Conservation (phyloP, 2,329 filamentous ascomycete genomes). For the Aspergillus viridinutans region DNA sequence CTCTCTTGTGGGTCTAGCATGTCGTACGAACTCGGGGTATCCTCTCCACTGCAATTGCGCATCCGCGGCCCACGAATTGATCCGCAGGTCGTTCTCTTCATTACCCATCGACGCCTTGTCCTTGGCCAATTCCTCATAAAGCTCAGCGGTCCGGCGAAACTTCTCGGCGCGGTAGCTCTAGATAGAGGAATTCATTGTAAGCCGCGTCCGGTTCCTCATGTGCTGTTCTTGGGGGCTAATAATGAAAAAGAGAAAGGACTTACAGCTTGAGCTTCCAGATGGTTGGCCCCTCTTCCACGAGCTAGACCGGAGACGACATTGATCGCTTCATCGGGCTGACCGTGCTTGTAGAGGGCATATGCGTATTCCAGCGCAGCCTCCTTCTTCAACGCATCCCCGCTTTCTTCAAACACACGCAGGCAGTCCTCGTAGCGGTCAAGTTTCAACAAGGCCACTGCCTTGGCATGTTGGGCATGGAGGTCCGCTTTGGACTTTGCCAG, state of each 20-base stretch:
- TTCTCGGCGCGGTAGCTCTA: slow-evolving; percentile 56
- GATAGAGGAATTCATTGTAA: neutral
- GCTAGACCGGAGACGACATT: slow-evolving; percentile 44
- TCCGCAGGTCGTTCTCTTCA: slow-evolving; percentile 57
- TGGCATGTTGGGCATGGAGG: slow-evolving; percentile 54
- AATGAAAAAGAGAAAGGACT: slow-evolving; percentile 2
- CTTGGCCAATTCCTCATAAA: slow-evolving; percentile 51
- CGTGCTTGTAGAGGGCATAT: slow-evolving; percentile 61
- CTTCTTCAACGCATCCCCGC: slow-evolving; percentile 51
- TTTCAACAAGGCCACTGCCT: slow-evolving; percentile 58
- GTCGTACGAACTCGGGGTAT: slow-evolving; percentile 47
- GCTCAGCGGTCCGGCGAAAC: slow-evolving; percentile 50
- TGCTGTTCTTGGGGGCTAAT: neutral
- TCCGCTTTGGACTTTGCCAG: slow-evolving; percentile 57
- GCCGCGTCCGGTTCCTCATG: neutral
- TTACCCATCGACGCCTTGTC: slow-evolving; percentile 38
- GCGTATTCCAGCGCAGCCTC: slow-evolving; percentile 56
- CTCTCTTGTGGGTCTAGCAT: slow-evolving; percentile 53
- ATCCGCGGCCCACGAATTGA: slow-evolving; percentile 59
- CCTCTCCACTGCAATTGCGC: slow-evolving; percentile 60
- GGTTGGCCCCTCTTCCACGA: slow-evolving; percentile 49
- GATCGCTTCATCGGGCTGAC: slow-evolving; percentile 52
- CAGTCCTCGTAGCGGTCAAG: slow-evolving; percentile 62
- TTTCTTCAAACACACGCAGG: slow-evolving; percentile 52
- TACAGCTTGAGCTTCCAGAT: slow-evolving; percentile 61